Percentiles rank a stretch among this genome's conserved stretches.
These are phyloP conservation scores for Gremmenia infestans DNA, from an alignment of 2,329 filamentous ascomycete species.

Conservation along the genomic window DNA sequence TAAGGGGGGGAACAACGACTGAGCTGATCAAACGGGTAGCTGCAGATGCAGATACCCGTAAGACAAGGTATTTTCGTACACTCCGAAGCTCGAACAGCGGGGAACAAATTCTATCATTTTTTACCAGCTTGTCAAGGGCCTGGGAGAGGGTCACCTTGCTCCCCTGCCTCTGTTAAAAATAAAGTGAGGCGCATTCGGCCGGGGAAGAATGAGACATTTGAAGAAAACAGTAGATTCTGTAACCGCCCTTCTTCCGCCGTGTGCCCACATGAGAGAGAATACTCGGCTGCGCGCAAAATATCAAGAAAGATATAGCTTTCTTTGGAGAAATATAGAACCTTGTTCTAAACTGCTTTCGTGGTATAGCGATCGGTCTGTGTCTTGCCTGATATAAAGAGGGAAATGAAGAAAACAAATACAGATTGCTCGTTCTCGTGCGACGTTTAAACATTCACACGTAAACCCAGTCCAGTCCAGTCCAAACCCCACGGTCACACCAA, in stretches of 20 bases:
- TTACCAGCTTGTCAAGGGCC: background rate
- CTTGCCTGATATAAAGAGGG: background rate
- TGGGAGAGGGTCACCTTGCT: constrained; percentile 2
- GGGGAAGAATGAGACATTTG: background rate
- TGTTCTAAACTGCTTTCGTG: background rate
- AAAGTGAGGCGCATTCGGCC: background rate
- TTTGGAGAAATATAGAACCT: background rate
- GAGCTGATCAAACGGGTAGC: constrained; percentile 15
- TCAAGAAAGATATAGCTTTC: background rate
- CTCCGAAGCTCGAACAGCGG: constrained; percentile 4
- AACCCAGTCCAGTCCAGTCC: background rate
- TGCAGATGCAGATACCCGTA: constrained; percentile 19
- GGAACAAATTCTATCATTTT: constrained; percentile 12
- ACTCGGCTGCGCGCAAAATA: background rate
- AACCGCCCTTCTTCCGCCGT: background rate
- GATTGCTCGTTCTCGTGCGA: background rate
- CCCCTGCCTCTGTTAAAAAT: constrained; percentile 4
- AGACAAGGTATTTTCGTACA: constrained; percentile 5
- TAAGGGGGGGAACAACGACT: constrained; percentile 8
- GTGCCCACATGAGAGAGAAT: background rate
- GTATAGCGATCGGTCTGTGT: background rate
- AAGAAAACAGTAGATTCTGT: background rate
- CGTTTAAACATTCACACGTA: background rate
- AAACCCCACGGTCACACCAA: constrained; percentile 10
- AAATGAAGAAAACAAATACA: constrained; percentile 1